phyloP scores from a whole-genome alignment of 805 yeast genomes.

The Metschnikowia cerradonensis region DNA sequence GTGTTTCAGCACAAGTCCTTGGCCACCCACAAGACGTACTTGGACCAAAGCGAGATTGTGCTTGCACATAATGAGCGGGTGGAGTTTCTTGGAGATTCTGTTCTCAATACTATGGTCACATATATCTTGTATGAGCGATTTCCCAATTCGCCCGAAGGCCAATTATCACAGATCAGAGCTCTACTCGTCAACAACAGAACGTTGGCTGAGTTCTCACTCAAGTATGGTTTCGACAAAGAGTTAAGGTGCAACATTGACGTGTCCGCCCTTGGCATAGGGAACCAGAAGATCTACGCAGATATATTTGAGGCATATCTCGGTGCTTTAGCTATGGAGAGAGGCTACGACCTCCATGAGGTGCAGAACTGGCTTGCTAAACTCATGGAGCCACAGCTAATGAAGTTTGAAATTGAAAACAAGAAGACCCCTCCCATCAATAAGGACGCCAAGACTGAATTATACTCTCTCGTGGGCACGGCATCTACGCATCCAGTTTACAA shows the following conservation, averaged over 20 bases:
- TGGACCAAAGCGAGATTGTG: constrained; percentile 54
- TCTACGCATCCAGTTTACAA: constrained; percentile 58
- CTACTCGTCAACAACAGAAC: constrained; percentile 69
- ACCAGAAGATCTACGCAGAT: constrained; percentile 77
- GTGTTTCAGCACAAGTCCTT: constrained; percentile 82
- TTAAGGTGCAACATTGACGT: constrained; percentile 50
- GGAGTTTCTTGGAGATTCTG: constrained; percentile 89
- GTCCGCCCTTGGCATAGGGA: constrained; percentile 44
- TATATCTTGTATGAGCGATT: constrained; percentile 59
- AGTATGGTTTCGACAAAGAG: constrained; percentile 61
- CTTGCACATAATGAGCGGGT: constrained; percentile 76
- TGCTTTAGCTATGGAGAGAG: constrained; percentile 63
- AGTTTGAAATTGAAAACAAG: constrained; percentile 30
- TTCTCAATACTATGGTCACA: constrained; percentile 70
- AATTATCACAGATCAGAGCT: constrained; percentile 65
- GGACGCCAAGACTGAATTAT: constrained; percentile 74
- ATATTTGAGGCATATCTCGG: constrained; percentile 93
- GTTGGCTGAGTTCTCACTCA: constrained; percentile 62
- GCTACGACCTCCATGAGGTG: constrained; percentile 44
- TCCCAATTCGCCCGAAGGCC: constrained; percentile 78
- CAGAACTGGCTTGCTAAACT: constrained; percentile 54
- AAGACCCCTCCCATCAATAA: constrained; percentile 43
- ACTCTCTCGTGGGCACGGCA: constrained; percentile 76
- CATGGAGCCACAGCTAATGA: constrained; percentile 42
- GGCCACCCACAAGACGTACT: constrained; percentile 52